These are phyloP conservation scores for Mariannaea elegans DNA, from an alignment of 2,329 filamentous ascomycete genomes.

Conservation along the genomic window DNA sequence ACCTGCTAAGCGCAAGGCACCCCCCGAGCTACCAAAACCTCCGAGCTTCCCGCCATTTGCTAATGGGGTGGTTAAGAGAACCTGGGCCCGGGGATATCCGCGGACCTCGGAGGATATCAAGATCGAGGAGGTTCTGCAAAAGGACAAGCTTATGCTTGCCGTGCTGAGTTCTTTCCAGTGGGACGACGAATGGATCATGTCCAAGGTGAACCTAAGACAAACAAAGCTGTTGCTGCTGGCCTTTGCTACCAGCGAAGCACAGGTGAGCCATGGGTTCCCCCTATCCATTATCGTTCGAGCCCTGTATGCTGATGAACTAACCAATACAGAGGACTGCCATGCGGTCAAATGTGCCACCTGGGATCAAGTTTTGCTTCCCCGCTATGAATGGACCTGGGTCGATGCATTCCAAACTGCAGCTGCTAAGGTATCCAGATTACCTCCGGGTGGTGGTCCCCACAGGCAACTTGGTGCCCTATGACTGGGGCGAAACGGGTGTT, in stretches of 20 bases:
- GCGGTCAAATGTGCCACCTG: constrained; percentile 57
- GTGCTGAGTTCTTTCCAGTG: constrained; percentile 89
- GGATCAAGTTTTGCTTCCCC: constrained; percentile 81
- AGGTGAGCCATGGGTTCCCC: constrained; percentile 52
- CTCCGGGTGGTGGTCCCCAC: constrained; percentile 86
- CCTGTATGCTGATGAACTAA: constrained; percentile 29
- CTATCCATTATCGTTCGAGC: constrained; percentile 15
- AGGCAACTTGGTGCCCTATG: constrained; percentile 84
- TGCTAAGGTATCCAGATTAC: constrained; percentile 80
- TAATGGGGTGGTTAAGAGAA: constrained; percentile 79
- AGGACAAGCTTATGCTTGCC: constrained; percentile 74
- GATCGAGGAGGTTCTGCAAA: constrained; percentile 86
- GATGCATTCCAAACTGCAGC: constrained; percentile 95
- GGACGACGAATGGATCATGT: constrained; percentile 81
- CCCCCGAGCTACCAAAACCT: constrained; percentile 18
- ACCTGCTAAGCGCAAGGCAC: constrained; percentile 37
- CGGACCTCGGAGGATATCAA: constrained; percentile 78
- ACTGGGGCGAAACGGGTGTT: constrained; percentile 86
- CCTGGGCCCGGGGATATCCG: constrained; percentile 73
- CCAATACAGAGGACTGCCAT: constrained; percentile 55
- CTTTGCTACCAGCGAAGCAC: constrained; percentile 60
- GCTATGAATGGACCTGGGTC: constrained; percentile 76
- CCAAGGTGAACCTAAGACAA: constrained; percentile 69
- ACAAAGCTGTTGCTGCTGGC: constrained; percentile 72
- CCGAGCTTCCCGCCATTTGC: constrained; percentile 52